A percentile compares a stretch with the other conserved stretches of the same genome.
Evolutionary conservation across 2,329 filamentous ascomycete species (phyloP).

Genomic region (Bretziella fagacearum): DNA sequence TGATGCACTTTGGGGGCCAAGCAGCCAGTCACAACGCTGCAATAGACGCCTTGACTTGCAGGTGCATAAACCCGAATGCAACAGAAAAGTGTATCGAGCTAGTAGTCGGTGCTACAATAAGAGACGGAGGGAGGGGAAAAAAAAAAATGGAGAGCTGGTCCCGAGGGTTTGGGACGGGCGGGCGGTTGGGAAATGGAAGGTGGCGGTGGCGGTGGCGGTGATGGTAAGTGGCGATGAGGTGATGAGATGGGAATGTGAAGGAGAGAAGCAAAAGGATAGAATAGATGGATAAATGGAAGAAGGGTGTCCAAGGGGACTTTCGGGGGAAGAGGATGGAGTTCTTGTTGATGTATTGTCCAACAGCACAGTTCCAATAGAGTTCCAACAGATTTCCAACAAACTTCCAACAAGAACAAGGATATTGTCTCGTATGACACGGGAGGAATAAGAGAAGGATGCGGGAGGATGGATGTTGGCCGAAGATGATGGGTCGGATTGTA

Average conservation of each 20-base stretch:
- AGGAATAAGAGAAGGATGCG: neutral
- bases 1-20: neutral
- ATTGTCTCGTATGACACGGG: neutral
- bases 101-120: too few relatives aligned
- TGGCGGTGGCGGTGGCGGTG: neutral
- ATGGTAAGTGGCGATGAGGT: neutral
- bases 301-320: too few relatives aligned
- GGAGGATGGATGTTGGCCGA: neutral
- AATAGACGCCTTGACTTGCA: conserved; percentile 2
- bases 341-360: too few relatives aligned
- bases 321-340: too few relatives aligned
- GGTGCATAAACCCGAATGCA: neutral
- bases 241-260: neutral
- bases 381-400: too few relatives aligned
- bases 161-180: neutral
- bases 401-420: too few relatives aligned
- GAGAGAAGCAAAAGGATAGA: too few relatives aligned
- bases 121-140: too few relatives aligned
- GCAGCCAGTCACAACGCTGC: neutral
- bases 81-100: too few relatives aligned
- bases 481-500: neutral
- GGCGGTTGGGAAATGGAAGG: neutral
- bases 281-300: too few relatives aligned
- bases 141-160: neutral
- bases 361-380: too few relatives aligned